Evolutionary conservation across 1,139 yeast genomes (phyloP).

Genomic region (Debaryomyces sp.): DNA sequence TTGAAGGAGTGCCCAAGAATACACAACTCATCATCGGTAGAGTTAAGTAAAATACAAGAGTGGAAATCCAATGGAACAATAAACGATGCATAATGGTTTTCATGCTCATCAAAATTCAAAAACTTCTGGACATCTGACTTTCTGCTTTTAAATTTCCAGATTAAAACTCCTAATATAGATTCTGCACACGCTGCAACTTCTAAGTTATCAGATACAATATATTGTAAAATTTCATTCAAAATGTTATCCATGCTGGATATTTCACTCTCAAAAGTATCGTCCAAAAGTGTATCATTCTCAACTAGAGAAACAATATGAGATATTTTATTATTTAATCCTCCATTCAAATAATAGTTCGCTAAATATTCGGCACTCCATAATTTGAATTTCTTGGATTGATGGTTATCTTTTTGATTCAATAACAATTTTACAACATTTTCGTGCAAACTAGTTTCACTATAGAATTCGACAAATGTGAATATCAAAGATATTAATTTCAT

Average conservation of each 20-base stretch:
- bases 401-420: conserved; percentile 12
- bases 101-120: conserved; percentile 19
- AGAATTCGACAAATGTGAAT: conserved; percentile 14
- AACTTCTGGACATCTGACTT: conserved; percentile 19
- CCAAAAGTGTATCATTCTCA: conserved; percentile 13
- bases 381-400: conserved; percentile 23
- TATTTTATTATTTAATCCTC: conserved; percentile 14
- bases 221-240: conserved; percentile 14
- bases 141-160: conserved; percentile 21
- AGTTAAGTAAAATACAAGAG: conserved; percentile 32
- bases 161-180: conserved; percentile 39
- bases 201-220: conserved; percentile 10
- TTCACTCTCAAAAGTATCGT: conserved; percentile 12
- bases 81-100: conserved; percentile 16
- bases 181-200: conserved; percentile 36
- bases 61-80: conserved; percentile 37
- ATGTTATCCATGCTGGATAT: conserved; percentile 18
- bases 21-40: conserved; percentile 22
- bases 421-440: conserved; percentile 25
- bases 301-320: conserved; percentile 11
- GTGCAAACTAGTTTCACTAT: conserved; percentile 12
- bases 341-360: conserved; percentile 38
- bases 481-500: conserved; percentile 22
- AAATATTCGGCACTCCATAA: conserved; percentile 48
- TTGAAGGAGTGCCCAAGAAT: conserved; percentile 17